Percentiles rank a stretch among this genome's conserved stretches.
These are phyloP conservation scores for Pseudogymnoascus sp. DNA, from an alignment of 2,329 filamentous ascomycete species.

Conservation along the genomic window DNA sequence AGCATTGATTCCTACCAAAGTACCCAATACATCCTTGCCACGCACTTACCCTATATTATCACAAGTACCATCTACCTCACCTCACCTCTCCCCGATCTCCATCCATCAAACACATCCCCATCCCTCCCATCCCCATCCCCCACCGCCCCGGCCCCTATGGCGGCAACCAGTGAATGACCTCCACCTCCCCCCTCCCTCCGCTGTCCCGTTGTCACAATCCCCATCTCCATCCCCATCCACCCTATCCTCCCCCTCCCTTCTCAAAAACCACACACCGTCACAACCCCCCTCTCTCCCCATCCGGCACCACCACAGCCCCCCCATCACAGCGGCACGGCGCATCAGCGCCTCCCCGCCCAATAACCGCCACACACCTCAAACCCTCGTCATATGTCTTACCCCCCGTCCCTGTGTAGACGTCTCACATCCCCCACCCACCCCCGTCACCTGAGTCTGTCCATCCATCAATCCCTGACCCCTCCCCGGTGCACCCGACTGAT, in stretches of 20 bases:
- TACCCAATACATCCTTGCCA: neutral
- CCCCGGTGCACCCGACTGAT: no score
- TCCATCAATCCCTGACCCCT: no score
- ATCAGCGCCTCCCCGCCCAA: neutral
- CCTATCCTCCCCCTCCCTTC: neutral
- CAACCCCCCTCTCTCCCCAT: neutral
- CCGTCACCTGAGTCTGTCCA: no score
- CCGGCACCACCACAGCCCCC: neutral
- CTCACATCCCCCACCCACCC: neutral
- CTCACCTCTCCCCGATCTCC: neutral
- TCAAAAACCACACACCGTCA: neutral
- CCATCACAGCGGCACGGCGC: neutral
- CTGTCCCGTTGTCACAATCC: neutral
- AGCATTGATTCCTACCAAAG: neutral
- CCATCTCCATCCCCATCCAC: neutral
- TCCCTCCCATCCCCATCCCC: neutral
- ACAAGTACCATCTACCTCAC: neutral
- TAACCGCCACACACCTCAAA: neutral
- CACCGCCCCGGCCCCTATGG: neutral
- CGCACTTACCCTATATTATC: neutral
- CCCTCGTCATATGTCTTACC: neutral
- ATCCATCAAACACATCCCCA: neutral
- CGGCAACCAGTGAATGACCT: neutral
- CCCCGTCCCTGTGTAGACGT: neutral
- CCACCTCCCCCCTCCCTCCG: neutral